Percentiles rank a stretch among this genome's conserved stretches.
Conservation (phyloP, 768 basidiomycete species). For the Boletus vinaceobasis region DNA sequence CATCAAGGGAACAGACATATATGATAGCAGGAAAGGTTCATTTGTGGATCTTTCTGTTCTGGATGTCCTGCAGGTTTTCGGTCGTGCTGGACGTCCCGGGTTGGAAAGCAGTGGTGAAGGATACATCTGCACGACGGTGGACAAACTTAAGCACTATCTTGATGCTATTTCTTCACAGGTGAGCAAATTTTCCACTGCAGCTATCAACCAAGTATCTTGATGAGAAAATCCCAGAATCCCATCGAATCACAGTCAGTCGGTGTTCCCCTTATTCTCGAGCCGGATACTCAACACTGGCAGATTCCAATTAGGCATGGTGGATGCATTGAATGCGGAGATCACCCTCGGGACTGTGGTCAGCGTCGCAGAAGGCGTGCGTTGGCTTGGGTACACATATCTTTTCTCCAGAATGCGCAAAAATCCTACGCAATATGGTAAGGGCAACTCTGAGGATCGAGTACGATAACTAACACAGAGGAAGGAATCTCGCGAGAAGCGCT, state of each 20-base stretch:
- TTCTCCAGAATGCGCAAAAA: slow-evolving; percentile 94
- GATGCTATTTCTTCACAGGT: slow-evolving; percentile 86
- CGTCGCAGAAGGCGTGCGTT: slow-evolving; percentile 80
- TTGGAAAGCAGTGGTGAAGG: slow-evolving; percentile 93
- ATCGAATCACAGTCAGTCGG: slow-evolving; percentile 87
- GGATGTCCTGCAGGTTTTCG: slow-evolving; percentile 97
- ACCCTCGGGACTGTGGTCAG: slow-evolving; percentile 91
- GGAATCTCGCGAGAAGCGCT: slow-evolving; percentile 72
- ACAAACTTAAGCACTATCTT: slow-evolving; percentile 89
- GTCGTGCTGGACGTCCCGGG: slow-evolving; percentile 88
- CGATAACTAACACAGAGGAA: slow-evolving; percentile 28
- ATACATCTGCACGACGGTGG: slow-evolving; percentile 92
- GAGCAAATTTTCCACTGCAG: slow-evolving; percentile 14
- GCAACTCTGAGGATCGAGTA: not conserved
- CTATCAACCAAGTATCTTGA: not conserved
- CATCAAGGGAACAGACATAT: slow-evolving; percentile 97
- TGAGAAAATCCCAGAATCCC: slow-evolving; percentile 55
- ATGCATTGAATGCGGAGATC: slow-evolving; percentile 94
- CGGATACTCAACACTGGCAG: slow-evolving; percentile 30
- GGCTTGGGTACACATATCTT: slow-evolving; percentile 97
- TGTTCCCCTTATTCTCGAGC: not conserved
- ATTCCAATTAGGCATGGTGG: slow-evolving; percentile 81
- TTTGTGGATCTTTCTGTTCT: slow-evolving; percentile 92
- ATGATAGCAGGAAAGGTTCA: slow-evolving; percentile 84
- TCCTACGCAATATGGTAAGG: slow-evolving; percentile 77